phyloP scores from a whole-genome alignment of 2,329 filamentous ascomycete genomes.

The Apiospora kogelbergensis region DNA sequence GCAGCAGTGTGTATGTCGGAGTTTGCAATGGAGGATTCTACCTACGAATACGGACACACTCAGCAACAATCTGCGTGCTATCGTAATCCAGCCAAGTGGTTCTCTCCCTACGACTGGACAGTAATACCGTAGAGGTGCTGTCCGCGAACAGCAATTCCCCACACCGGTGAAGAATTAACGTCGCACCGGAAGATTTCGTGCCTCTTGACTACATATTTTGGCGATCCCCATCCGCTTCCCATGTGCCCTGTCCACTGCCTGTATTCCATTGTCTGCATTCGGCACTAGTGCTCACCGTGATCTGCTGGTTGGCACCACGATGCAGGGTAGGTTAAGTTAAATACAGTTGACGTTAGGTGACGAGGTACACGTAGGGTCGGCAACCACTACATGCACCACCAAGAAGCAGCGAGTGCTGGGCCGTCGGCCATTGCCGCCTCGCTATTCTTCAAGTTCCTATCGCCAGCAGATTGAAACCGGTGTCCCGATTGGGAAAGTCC shows the following conservation, averaged over 20 bases:
- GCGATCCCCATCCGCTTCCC: background rate
- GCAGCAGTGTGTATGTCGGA: too few relatives aligned
- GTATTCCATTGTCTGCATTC: background rate
- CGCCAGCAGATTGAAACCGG: background rate
- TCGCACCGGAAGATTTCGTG: conserved; percentile 5
- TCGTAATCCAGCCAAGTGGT: background rate
- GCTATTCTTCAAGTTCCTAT: conserved; percentile 2
- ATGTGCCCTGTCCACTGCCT: background rate
- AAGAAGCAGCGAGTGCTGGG: background rate
- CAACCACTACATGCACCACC: too few relatives aligned
- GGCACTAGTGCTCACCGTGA: background rate
- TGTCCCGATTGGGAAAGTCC: background rate
- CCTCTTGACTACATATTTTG: background rate
- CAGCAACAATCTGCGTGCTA: background rate
- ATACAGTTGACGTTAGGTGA: too few relatives aligned
- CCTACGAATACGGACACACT: too few relatives aligned
- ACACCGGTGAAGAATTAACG: conserved; percentile 6
- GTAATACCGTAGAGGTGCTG: background rate
- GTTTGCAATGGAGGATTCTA: too few relatives aligned
- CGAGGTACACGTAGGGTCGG: too few relatives aligned
- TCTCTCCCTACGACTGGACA: background rate
- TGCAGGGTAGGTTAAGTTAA: background rate
- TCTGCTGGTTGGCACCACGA: background rate
- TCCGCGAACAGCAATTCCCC: background rate
- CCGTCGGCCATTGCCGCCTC: background rate